phyloP scores from a whole-genome alignment of 768 basidiomycete species.

The Trametes cingulata region DNA sequence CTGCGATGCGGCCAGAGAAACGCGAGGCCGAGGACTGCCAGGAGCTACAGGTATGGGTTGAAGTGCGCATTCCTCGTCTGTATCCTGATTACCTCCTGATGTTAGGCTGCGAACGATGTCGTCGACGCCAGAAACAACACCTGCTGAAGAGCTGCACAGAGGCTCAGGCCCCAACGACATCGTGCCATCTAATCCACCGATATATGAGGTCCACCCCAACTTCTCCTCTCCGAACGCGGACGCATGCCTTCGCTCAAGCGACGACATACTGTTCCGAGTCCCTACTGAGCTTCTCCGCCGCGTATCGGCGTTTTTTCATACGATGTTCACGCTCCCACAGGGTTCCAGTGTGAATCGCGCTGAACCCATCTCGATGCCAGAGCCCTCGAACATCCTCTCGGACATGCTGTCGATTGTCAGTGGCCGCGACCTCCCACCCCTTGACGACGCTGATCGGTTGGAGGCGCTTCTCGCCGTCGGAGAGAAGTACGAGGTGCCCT shows the following conservation, averaged over 20 bases:
- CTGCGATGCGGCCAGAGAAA: too few relatives aligned
- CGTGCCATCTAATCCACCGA: too few relatives aligned
- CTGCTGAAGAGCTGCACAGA: too few relatives aligned
- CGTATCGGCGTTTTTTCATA: constrained; percentile 30
- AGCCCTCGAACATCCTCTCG: constrained; percentile 38
- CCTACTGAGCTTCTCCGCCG: constrained; percentile 25
- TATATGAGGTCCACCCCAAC: too few relatives aligned
- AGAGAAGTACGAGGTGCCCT: constrained; percentile 48
- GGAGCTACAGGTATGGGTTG: too few relatives aligned
- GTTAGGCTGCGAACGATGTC: too few relatives aligned
- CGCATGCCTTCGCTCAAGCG: constrained; percentile 24
- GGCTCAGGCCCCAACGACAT: too few relatives aligned
- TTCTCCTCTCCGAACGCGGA: constrained; percentile 24
- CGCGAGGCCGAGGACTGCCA: too few relatives aligned
- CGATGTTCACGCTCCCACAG: constrained; percentile 27
- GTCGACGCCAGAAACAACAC: too few relatives aligned
- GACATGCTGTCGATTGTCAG: constrained; percentile 44
- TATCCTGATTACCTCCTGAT: too few relatives aligned
- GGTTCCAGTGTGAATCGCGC: constrained; percentile 9
- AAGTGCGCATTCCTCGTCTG: too few relatives aligned
- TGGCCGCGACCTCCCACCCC: constrained; percentile 41
- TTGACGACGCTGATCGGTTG: constrained; percentile 44
- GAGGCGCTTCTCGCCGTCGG: constrained; percentile 42
- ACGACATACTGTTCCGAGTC: constrained; percentile 26
- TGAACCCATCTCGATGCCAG: constrained; percentile 32